A percentile compares a stretch with the other conserved stretches of the same genome.
These are phyloP conservation scores for Penicillium occitanis DNA, from an alignment of 2,329 filamentous ascomycete species.

Conservation along the genomic window DNA sequence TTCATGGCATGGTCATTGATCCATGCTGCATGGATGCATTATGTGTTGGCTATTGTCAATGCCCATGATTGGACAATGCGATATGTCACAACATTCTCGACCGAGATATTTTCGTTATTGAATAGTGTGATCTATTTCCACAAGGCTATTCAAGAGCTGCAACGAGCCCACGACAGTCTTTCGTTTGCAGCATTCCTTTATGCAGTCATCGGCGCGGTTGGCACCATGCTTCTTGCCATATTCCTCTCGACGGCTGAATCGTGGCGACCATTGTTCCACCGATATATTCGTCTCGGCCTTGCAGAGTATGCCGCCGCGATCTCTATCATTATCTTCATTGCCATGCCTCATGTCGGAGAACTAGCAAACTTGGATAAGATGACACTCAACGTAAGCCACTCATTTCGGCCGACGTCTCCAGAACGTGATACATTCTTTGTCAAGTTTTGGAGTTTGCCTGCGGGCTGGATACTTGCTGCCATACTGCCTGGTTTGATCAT, in stretches of 20 bases:
- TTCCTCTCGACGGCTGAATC: constrained; percentile 61
- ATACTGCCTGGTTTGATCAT: constrained; percentile 64
- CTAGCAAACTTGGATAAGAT: constrained; percentile 59
- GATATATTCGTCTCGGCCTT: constrained; percentile 61
- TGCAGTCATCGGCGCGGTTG: constrained; percentile 62
- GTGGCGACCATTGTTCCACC: constrained; percentile 63
- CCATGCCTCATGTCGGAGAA: constrained; percentile 61
- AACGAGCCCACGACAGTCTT: constrained; percentile 57
- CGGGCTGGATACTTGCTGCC: constrained; percentile 61
- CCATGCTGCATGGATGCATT: constrained; percentile 65
- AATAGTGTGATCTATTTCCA: constrained; percentile 70
- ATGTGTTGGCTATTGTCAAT: constrained; percentile 64
- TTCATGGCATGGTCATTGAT: constrained; percentile 69
- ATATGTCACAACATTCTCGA: constrained; percentile 66
- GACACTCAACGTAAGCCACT: constrained; percentile 56
- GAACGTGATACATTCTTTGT: constrained; percentile 59
- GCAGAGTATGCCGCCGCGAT: constrained; percentile 66
- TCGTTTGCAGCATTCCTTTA: constrained; percentile 65
- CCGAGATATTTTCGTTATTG: constrained; percentile 65
- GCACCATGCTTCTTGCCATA: constrained; percentile 63
- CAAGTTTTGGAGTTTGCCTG: constrained; percentile 61
- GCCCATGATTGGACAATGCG: constrained; percentile 70
- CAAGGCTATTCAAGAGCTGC: constrained; percentile 64
- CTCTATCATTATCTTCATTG: constrained; percentile 65
- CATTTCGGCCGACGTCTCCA: constrained; percentile 59